phyloP scores from a whole-genome alignment of 2,329 filamentous ascomycete genomes.

The Allantophomopsis cytisporea region DNA sequence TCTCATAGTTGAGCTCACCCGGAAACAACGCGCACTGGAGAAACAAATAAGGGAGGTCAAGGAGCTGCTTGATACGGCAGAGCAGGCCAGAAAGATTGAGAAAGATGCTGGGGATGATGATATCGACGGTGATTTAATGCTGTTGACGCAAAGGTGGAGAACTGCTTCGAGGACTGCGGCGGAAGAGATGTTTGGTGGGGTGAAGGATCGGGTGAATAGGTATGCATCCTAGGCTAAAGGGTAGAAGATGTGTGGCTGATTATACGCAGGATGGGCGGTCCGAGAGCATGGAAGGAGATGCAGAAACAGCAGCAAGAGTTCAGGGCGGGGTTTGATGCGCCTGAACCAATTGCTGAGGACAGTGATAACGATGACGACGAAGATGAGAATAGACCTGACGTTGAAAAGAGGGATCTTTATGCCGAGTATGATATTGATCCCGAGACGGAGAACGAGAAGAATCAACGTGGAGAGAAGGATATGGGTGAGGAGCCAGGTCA shows the following conservation, averaged over 20 bases:
- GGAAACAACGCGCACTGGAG: constrained; percentile 18
- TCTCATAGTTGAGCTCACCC: constrained; percentile 16
- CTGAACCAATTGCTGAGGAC: constrained; percentile 14
- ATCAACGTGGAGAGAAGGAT: constrained; percentile 16
- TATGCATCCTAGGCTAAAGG: constrained; percentile 4
- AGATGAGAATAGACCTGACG: constrained; percentile 17
- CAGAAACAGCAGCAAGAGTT: constrained; percentile 24
- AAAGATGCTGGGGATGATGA: constrained; percentile 2
- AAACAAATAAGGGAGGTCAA: constrained; percentile 14
- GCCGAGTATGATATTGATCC: constrained; percentile 17
- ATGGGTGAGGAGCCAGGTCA: constrained; percentile 21
- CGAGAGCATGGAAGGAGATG: constrained; percentile 37
- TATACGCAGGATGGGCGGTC: constrained; percentile 40
- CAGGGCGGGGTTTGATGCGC: constrained; percentile 19
- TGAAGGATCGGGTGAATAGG: constrained; percentile 43
- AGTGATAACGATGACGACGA: constrained; percentile 18
- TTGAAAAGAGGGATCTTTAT: constrained; percentile 18
- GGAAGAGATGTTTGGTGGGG: constrained; percentile 50
- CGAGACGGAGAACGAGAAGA: constrained; percentile 20
- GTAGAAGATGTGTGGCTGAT: neutral
- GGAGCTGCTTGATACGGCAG: constrained; percentile 30
- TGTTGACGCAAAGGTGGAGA: constrained; percentile 46
- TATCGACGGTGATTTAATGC: constrained; percentile 39
- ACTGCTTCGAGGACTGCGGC: constrained; percentile 45
- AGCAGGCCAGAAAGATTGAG: constrained; percentile 38